Evolutionary conservation across 2,329 filamentous ascomycete species (phyloP).

Genomic region (Verticillium alfalfae): DNA sequence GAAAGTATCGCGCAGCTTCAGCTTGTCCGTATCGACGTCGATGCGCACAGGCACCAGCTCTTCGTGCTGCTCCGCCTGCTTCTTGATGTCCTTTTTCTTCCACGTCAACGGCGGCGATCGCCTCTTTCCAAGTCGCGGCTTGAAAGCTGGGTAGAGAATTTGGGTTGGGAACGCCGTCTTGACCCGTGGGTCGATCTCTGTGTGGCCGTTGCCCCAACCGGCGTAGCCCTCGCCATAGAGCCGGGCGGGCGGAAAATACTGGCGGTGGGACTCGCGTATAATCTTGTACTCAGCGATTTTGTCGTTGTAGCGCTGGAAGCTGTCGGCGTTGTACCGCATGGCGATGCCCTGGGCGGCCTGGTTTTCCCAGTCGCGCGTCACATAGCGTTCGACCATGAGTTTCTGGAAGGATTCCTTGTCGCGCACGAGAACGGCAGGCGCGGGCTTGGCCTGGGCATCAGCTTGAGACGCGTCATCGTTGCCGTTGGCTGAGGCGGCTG

Average conservation of each 20-base stretch:
- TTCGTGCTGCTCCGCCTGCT: conserved; percentile 85
- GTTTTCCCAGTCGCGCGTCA: conserved; percentile 48
- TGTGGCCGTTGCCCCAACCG: conserved; percentile 83
- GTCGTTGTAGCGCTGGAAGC: conserved; percentile 58
- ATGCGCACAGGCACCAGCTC: conserved; percentile 86
- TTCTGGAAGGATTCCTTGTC: conserved; percentile 52
- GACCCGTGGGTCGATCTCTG: conserved; percentile 43
- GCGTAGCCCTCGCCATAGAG: conserved; percentile 73
- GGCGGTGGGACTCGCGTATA: conserved; percentile 49
- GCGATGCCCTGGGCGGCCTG: conserved; percentile 45
- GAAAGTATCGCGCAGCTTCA: conserved; percentile 93
- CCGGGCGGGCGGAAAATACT: conserved; percentile 49
- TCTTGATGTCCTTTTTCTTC: conserved; percentile 71
- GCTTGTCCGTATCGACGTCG: conserved; percentile 92
- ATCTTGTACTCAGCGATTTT: conserved; percentile 66
- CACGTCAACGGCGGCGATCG: conserved; percentile 69
- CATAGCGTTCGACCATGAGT: conserved; percentile 48
- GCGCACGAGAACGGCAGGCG: conserved; percentile 31
- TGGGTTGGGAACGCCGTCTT: conserved; percentile 10
- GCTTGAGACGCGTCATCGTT: conserved; percentile 7
- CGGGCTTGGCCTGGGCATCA: conserved; percentile 15
- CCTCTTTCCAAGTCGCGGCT: conserved; percentile 70
- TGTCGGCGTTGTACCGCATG: conserved; percentile 47
- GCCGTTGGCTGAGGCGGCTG: conserved; percentile 18
- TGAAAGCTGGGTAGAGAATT: conserved; percentile 70